Base-by-base conservation (phyloP, 208 protist species). In the Wallacemonas sp. region DNA sequence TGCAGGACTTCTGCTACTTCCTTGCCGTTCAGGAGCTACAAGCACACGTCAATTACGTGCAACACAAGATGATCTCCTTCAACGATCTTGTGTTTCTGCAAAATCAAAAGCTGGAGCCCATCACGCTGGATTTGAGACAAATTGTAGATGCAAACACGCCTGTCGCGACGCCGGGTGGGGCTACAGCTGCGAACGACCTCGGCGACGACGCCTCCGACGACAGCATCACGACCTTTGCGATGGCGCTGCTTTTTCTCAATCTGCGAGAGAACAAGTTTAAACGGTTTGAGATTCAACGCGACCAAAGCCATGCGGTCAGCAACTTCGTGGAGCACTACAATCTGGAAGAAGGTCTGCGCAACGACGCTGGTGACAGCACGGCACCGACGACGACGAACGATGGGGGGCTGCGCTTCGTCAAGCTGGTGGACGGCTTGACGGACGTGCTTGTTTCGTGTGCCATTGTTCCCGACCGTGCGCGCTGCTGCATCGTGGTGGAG, bases 231-330 rank as follows among this genome's bases (percentile, higher is more conserved):
- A 51, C 55, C 24, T 62, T 93, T 41, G 82, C 78, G 21, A 71
- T 88, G 45, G 68, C 72, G n/a, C 61, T 93, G 42, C 69, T 94
- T 1, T 79, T 94, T 45, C 58, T 91, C 2, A 79, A 85, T 19
- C 72, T 96, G 27, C 81, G 86, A 19, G 90, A 94, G 61, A 87
- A 87, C 71, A 94, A 91, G 64, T 96, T 91, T 60, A 94, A 93
- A 68, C 79, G 77, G 22, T 86, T 96, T 54, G 65, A 86, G n/a
- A 69, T 93, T 0, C 77, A 91, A 33, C 73, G 60, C 31, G 73
- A 78, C 46, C 63, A 70, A 15, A 70, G 66, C 12, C 77, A 85
- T 66, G 63, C 77, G 6, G 65, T 79, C 12, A 94, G 87, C 66
- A 88, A 84, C 68, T 96, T 96, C 63, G 72, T 90, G 19, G 85